Percentiles rank a stretch among this genome's conserved stretches.
Evolutionary conservation across 306 rosid genomes (phyloP).

Genomic region (Casuarina glauca): DNA sequence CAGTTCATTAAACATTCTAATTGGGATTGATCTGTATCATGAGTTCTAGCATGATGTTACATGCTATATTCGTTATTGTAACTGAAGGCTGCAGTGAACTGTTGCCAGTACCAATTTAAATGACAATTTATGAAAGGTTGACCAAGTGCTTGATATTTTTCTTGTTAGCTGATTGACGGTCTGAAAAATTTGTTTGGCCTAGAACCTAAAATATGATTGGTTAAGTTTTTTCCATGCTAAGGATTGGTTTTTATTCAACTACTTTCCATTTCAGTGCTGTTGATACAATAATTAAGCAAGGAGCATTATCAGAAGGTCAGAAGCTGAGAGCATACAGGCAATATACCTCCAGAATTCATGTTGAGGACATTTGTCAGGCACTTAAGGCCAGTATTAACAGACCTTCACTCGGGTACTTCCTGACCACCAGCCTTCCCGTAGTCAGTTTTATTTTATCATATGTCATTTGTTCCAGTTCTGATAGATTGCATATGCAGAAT

Average conservation of each 20-base stretch:
- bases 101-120: not conserved
- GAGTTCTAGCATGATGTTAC: slow-evolving; percentile 14
- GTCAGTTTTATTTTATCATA: not conserved
- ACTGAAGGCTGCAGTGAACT: not conserved
- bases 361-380: slow-evolving; percentile 82
- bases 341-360: slow-evolving; percentile 79
- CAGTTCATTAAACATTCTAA: not conserved
- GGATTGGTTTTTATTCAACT: slow-evolving; percentile 3
- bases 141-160: not conserved
- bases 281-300: slow-evolving; percentile 68
- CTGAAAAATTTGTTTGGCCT: not conserved
- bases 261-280: slow-evolving; percentile 58
- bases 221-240: not conserved
- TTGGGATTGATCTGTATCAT: slow-evolving; percentile 8
- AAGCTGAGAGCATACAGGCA: slow-evolving; percentile 52
- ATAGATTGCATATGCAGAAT: not conserved
- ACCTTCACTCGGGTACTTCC: slow-evolving; percentile 47
- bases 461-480: not conserved
- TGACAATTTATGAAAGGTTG: not conserved
- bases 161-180: not conserved
- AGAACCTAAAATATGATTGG: not conserved
- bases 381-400: slow-evolving; percentile 51
- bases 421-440: not conserved
- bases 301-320: slow-evolving; percentile 58
- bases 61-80: not conserved